A percentile compares a stretch with the other conserved stretches of the same genome.
Conservation (phyloP, 108 stramenopile species). For the Skeletonema menzelii region DNA sequence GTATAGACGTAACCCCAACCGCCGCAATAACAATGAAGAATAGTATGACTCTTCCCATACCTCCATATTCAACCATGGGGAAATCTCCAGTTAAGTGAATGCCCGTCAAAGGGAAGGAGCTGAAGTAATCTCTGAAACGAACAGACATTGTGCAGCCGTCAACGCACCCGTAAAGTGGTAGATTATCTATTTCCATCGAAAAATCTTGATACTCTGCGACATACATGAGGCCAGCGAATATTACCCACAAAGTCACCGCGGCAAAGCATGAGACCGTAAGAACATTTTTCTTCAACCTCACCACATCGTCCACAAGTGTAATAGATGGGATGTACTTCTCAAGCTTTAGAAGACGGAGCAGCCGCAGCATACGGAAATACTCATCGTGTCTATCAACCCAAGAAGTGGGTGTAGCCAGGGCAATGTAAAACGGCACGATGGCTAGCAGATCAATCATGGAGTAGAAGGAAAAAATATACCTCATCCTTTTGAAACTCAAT, state of each 20-base stretch:
- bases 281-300: constrained; percentile 72
- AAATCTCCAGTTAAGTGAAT: constrained; percentile 61
- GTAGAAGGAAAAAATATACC: constrained; percentile 81
- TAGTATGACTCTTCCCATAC: constrained; percentile 60
- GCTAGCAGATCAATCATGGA: constrained; percentile 86
- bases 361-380: constrained; percentile 84
- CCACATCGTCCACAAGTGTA: constrained; percentile 85
- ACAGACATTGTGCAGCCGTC: constrained; percentile 72
- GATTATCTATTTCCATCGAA: constrained; percentile 64
- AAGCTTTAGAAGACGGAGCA: constrained; percentile 83
- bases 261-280: constrained; percentile 73
- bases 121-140: constrained; percentile 70
- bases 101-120: constrained; percentile 67
- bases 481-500: constrained; percentile 43
- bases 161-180: constrained; percentile 71
- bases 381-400: constrained; percentile 86
- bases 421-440: constrained; percentile 85
- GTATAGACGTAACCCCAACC: constrained; percentile 89
- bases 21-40: constrained; percentile 89
- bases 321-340: constrained; percentile 92
- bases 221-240: constrained; percentile 81
- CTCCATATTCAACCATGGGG: constrained; percentile 74
- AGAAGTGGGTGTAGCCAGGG: constrained; percentile 54
- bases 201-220: constrained; percentile 76
- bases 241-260: constrained; percentile 77